These are phyloP conservation scores for Saccharum spontaneum DNA, from an alignment of 176 grass and related monocot species.

Conservation along the genomic window DNA sequence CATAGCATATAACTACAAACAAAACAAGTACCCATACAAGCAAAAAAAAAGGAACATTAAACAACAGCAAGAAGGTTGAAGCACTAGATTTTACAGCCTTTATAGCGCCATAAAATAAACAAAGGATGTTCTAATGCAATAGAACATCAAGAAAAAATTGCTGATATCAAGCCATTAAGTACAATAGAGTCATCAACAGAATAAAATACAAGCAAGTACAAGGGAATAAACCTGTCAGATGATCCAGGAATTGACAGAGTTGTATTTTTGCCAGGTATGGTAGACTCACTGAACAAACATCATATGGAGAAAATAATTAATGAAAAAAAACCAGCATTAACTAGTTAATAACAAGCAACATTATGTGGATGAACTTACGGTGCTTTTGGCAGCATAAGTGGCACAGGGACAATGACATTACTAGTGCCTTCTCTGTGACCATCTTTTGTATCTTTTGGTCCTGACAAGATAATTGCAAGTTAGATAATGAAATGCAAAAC, in stretches of 20 bases:
- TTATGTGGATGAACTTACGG: constrained; percentile 60
- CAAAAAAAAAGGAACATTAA: neutral
- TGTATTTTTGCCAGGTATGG: constrained; percentile 63
- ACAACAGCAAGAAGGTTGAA: neutral
- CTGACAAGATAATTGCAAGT: constrained; percentile 45
- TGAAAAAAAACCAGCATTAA: neutral
- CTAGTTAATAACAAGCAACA: constrained; percentile 17
- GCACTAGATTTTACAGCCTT: neutral
- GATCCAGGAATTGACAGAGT: constrained; percentile 66
- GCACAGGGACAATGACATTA: constrained; percentile 64
- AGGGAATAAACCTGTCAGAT: constrained; percentile 63
- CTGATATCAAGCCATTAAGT: neutral
- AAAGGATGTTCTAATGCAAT: neutral
- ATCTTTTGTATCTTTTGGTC: constrained; percentile 49
- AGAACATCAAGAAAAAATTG: constrained; percentile 13
- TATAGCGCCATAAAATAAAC: neutral
- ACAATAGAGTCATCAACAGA: constrained; percentile 17
- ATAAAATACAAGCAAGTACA: constrained; percentile 35
- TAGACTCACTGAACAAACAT: constrained; percentile 52
- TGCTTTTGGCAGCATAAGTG: constrained; percentile 79
- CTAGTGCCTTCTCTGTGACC: constrained; percentile 45
- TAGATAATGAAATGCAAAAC: constrained; percentile 18
- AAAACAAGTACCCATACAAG: neutral
- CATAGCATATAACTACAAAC: neutral
- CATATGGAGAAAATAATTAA: neutral